Conservation (phyloP, 2,329 filamentous ascomycete genomes). For the Paraphoma chrysanthemicola region DNA sequence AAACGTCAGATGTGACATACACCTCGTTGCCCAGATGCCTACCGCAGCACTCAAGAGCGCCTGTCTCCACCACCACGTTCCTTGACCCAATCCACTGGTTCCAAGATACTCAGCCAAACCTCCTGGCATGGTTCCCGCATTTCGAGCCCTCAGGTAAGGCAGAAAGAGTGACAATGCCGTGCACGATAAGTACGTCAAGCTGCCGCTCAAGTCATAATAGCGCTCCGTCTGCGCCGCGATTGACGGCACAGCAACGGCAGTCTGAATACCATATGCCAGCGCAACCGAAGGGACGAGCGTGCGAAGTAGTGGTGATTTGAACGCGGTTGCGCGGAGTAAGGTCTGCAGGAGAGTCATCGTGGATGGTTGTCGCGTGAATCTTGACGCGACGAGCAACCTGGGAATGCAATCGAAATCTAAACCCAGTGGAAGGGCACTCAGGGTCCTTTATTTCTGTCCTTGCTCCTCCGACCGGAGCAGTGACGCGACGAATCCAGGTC, state of each 20-base stretch:
- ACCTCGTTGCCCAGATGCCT: constrained; percentile 67
- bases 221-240: constrained; percentile 67
- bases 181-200: constrained; percentile 70
- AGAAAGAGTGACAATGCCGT: constrained; percentile 68
- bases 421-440: neutral
- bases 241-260: constrained; percentile 67
- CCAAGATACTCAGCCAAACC: constrained; percentile 40
- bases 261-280: constrained; percentile 69
- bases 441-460: neutral
- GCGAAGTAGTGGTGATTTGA: constrained; percentile 66
- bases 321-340: constrained; percentile 67
- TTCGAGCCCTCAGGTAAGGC: constrained; percentile 63
- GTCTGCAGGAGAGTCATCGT: constrained; percentile 50
- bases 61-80: constrained; percentile 66
- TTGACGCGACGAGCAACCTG: neutral
- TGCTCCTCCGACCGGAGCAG: neutral
- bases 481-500: neutral
- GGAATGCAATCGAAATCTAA: neutral
- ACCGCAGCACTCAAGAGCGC: constrained; percentile 62
- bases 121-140: constrained; percentile 54
- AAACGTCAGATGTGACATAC: constrained; percentile 47
- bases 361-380: neutral
- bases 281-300: constrained; percentile 68
- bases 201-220: constrained; percentile 73
- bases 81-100: constrained; percentile 32